Evolutionary conservation across 768 basidiomycete species (phyloP), one percentile per base, ranked within the genome.

Genomic region (Auricularia cornea): DNA sequence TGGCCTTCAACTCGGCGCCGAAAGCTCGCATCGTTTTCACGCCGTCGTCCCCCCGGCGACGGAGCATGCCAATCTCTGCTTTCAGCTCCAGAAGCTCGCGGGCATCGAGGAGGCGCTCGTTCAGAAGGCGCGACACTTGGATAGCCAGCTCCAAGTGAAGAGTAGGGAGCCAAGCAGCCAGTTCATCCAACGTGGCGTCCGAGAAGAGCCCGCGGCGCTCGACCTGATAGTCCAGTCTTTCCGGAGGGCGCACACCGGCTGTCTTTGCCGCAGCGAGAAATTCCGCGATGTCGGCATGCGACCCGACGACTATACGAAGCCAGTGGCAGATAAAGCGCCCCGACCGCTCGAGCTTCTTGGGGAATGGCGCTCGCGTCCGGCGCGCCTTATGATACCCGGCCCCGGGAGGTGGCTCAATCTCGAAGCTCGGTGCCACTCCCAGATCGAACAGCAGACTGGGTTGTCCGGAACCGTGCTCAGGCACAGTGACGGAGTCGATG

Each of bases 131-230:
- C 63, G 85, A 81, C 30, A 87, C 71, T 68, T 88, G 86, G 66
- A 86, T 88, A 0, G 84, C 80, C 16, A 88, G 76, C 48, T 66
- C 65, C 82, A 81, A 86, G 8, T 77, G 70, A 16, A 84, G 68
- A 20, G 35, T 35, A 23, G 52, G 64, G 31, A 83, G 69, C 72
- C 77, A 78, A 2, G 16, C 23, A 12, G 72, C 65, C 32, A 81
- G 73, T 38, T 68, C 57, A 1, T 68, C 63, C 52, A 82, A 67
- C 2, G 71, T 71, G 10, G 31, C 35, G 11, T 64, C 32, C 8
- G 83, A 79, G 67, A 85, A 88, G 18, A 84, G 74, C 1, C 66
- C 69, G 28, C 81, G 75, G 31, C 68, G 69, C 28, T 76, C 82
- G 31, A 80, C 70, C 6, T 72, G 75, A 66, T 78, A 76, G 33